phyloP scores from a whole-genome alignment of 2,329 filamentous ascomycete genomes.

The Colletotrichum endophyticum region DNA sequence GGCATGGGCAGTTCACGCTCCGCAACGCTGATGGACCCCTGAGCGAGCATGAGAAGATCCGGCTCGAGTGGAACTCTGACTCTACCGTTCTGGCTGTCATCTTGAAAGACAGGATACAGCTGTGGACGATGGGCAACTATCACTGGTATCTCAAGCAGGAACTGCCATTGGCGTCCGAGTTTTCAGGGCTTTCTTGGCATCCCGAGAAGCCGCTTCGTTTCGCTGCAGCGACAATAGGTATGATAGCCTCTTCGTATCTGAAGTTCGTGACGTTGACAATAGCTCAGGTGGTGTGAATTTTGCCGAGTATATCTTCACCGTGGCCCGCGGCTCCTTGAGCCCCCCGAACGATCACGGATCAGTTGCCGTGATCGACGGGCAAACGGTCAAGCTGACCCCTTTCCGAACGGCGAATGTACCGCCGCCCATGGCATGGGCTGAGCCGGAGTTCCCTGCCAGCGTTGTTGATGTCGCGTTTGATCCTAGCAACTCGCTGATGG shows the following conservation, averaged over 20 bases:
- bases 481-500: constrained; percentile 67
- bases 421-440: constrained; percentile 88
- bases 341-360: constrained; percentile 79
- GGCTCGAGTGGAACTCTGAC: constrained; percentile 86
- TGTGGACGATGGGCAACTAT: constrained; percentile 98
- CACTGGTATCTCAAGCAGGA: constrained; percentile 98
- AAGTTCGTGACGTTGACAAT: constrained; percentile 5
- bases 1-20: constrained; percentile 93
- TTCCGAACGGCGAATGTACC: constrained; percentile 85
- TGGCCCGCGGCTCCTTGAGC: constrained; percentile 70
- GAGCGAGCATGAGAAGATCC: constrained; percentile 61
- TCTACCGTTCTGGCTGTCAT: constrained; percentile 89
- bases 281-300: constrained; percentile 54
- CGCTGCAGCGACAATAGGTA: constrained; percentile 57
- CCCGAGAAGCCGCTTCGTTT: constrained; percentile 81
- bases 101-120: constrained; percentile 76
- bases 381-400: constrained; percentile 80
- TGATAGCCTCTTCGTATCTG: constrained; percentile 20
- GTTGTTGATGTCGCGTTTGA: constrained; percentile 79
- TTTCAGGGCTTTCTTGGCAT: constrained; percentile 71
- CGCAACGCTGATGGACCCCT: constrained; percentile 65
- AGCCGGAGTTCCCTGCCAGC: constrained; percentile 66
- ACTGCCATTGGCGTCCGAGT: constrained; percentile 51
- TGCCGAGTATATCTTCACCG: constrained; percentile 71
- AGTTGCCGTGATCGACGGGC: constrained; percentile 85